A percentile compares a stretch with the other conserved stretches of the same genome.
phyloP scores from a whole-genome alignment of 2,329 filamentous ascomycete species.

The Aspergillus sp. region DNA sequence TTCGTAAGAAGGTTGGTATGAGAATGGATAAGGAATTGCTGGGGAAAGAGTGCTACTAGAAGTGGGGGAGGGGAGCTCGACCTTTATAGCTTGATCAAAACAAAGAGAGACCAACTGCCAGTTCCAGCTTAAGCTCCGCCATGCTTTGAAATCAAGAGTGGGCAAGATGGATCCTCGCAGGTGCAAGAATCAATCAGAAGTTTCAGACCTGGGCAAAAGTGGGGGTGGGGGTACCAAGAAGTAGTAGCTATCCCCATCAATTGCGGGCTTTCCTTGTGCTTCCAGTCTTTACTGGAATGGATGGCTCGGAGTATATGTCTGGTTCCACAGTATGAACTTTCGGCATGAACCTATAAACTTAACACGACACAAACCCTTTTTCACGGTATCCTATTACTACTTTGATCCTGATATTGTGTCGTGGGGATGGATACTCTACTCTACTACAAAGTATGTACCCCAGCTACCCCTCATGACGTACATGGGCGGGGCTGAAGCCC shows the following conservation, averaged over 20 bases:
- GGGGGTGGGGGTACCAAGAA: slow-evolving; percentile 8
- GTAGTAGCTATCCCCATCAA: neutral
- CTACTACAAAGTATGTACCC: no score
- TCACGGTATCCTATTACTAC: no score
- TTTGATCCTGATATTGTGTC: no score
- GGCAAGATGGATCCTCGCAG: slow-evolving; percentile 2
- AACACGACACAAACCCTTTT: neutral
- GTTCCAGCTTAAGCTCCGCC: slow-evolving; percentile 7
- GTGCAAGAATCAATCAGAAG: neutral
- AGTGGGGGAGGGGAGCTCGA: neutral
- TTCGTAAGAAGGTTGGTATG: neutral
- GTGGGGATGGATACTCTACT: no score
- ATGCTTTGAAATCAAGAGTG: slow-evolving; percentile 33
- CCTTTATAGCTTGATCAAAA: slow-evolving; percentile 5
- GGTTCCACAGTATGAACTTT: neutral
- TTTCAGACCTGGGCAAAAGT: slow-evolving; percentile 11
- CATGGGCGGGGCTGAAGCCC: neutral
- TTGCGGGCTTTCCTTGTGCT: neutral
- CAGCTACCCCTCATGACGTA: slow-evolving; percentile 4
- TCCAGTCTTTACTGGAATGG: neutral
- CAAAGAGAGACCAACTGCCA: neutral
- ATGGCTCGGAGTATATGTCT: neutral
- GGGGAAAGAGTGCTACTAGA: neutral
- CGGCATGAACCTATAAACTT: neutral
- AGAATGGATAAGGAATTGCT: neutral